A percentile compares a stretch with the other conserved stretches of the same genome.
phyloP scores from a whole-genome alignment of 179 eudicot species.

The Drosera spatulata region DNA sequence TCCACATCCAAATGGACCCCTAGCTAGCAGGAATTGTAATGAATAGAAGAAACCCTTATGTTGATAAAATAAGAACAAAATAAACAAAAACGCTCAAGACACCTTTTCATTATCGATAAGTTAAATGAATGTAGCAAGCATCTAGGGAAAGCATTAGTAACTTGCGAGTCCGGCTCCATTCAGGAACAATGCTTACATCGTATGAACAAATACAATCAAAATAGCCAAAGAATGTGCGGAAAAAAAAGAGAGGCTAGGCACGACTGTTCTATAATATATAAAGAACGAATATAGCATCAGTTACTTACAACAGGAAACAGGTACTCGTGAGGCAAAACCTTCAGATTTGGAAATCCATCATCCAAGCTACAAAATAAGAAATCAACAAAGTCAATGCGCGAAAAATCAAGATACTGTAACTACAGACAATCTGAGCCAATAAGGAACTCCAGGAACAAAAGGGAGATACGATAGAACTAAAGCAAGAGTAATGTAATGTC shows the following conservation, averaged over 20 bases:
- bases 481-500: neutral
- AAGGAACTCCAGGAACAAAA: no score
- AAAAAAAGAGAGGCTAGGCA: no score
- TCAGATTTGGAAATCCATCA: slow-evolving; percentile 35
- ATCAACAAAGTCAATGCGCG: neutral
- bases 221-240: neutral
- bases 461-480: no score
- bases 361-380: slow-evolving; percentile 20
- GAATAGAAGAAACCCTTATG: no score
- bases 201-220: neutral
- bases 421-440: no score
- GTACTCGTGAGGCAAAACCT: slow-evolving; percentile 25
- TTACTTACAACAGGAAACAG: slow-evolving; percentile 33
- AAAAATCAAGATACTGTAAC: no score
- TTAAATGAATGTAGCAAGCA: neutral
- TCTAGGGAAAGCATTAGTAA: neutral
- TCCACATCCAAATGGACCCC: no score
- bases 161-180: neutral
- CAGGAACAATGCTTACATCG: neutral
- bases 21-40: no score
- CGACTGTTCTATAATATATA: no score
- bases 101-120: no score
- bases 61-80: no score
- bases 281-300: slow-evolving; percentile 2
- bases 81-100: no score